Conservation (phyloP, 768 basidiomycete genomes). For the Collybia sordida region DNA sequence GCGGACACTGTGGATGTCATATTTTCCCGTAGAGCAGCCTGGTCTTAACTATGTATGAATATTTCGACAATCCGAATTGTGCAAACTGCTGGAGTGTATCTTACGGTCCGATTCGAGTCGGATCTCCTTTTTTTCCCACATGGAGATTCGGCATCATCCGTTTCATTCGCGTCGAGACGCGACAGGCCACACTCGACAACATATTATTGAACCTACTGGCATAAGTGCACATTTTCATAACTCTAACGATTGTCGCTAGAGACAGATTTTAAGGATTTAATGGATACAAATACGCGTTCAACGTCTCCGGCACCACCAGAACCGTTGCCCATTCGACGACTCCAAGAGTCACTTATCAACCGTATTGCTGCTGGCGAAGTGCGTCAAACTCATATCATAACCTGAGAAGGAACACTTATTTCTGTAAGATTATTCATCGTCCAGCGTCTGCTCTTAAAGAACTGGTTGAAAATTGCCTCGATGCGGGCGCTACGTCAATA, state of each 20-base stretch:
- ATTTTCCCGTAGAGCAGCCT: slow-evolving; percentile 1
- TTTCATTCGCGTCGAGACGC: no score
- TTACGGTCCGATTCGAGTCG: no score
- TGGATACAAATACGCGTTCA: not conserved
- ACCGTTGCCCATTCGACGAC: slow-evolving; percentile 68
- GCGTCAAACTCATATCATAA: slow-evolving; percentile 7
- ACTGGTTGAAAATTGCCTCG: slow-evolving; percentile 91
- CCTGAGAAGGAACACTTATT: slow-evolving; percentile 1
- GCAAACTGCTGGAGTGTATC: no score
- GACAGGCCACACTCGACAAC: no score
- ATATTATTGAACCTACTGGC: no score
- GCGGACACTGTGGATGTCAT: slow-evolving; percentile 9
- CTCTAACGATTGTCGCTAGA: no score
- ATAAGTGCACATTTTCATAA: no score
- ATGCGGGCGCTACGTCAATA: slow-evolving; percentile 87
- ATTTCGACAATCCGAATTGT: no score
- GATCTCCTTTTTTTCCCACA: no score
- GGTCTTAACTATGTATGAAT: no score
- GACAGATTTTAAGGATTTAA: not conserved
- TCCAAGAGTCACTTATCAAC: slow-evolving; percentile 85
- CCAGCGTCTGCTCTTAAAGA: slow-evolving; percentile 97
- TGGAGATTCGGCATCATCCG: no score
- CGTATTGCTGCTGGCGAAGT: slow-evolving; percentile 86
- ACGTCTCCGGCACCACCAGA: slow-evolving; percentile 23
- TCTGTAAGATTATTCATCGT: slow-evolving; percentile 41